Evolutionary conservation across 73 alveolate species (phyloP).

Genomic region (Diophrys appendiculata): DNA sequence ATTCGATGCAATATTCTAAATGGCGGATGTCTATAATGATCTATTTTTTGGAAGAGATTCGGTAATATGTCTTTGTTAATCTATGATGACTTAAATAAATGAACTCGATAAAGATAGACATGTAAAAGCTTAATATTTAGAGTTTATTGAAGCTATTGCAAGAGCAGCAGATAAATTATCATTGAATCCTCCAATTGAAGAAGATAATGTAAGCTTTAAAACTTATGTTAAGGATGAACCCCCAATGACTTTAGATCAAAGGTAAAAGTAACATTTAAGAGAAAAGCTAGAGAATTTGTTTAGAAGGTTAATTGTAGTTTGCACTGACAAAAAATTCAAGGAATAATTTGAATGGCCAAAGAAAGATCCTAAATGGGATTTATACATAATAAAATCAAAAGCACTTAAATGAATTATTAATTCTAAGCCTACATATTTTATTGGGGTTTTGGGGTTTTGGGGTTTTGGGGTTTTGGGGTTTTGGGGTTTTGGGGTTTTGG

Average conservation of each 20-base stretch:
- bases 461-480: too few relatives aligned
- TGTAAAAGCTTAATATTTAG: slow-evolving; percentile 64
- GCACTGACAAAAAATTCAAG: slow-evolving; percentile 34
- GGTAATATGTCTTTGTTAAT: slow-evolving; percentile 14
- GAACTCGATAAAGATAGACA: slow-evolving; percentile 68
- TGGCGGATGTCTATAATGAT: slow-evolving; percentile 37
- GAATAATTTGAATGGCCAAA: slow-evolving; percentile 58
- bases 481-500: too few relatives aligned
- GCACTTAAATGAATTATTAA: background rate
- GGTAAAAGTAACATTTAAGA: slow-evolving; percentile 18
- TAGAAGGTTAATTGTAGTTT: slow-evolving; percentile 13
- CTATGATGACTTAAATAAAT: slow-evolving; percentile 77
- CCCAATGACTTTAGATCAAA: slow-evolving; percentile 10
- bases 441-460: too few relatives aligned
- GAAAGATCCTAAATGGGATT: slow-evolving; percentile 50
- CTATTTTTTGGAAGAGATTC: slow-evolving; percentile 20
- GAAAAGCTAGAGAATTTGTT: slow-evolving; percentile 41
- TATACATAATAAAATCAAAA: background rate
- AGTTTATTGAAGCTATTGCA: slow-evolving; percentile 68
- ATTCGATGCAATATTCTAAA: slow-evolving; percentile 18
- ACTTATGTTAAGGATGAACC: background rate
- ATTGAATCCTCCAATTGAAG: slow-evolving; percentile 12
- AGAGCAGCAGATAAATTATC: slow-evolving; percentile 64
- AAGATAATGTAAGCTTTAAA: background rate
- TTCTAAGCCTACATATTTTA: too few relatives aligned